Conservation (phyloP, 139 green algal species). For the Pedinophyceae sp. region DNA sequence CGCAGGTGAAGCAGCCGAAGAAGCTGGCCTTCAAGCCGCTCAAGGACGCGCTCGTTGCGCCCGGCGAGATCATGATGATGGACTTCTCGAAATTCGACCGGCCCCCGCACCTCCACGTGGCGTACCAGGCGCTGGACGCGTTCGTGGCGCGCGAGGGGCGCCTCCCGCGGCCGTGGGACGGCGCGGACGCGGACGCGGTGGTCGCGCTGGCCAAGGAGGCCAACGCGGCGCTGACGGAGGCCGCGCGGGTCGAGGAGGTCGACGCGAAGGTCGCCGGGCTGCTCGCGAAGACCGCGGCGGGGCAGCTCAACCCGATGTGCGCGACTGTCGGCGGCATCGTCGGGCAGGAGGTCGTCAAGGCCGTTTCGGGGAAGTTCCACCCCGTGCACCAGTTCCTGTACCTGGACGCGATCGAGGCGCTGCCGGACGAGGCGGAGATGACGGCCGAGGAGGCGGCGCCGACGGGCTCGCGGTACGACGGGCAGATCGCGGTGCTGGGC, state of each 20-base stretch:
- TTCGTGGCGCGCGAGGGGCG: constrained; percentile 36
- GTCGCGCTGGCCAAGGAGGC: constrained; percentile 31
- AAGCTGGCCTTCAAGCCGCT: constrained; percentile 65
- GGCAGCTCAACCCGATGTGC: constrained; percentile 76
- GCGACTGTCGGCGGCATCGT: constrained; percentile 93
- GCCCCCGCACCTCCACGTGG: constrained; percentile 72
- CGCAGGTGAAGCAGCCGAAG: constrained; percentile 81
- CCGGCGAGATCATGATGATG: constrained; percentile 87
- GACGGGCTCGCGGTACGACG: constrained; percentile 55
- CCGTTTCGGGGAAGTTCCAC: constrained; percentile 88
- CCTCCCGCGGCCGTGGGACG: constrained; percentile 37
- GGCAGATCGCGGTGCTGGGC: constrained; percentile 78
- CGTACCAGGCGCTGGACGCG: constrained; percentile 78
- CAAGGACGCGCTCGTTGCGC: constrained; percentile 39
- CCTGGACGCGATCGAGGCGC: constrained; percentile 69
- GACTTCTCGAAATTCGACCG: constrained; percentile 96
- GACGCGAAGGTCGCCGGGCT: constrained; percentile 15
- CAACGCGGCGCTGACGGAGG: constrained; percentile 37
- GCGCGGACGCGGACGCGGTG: constrained; percentile 50
- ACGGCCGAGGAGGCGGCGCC: constrained; percentile 39
- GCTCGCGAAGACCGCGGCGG: constrained; percentile 10
- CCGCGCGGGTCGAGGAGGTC: constrained; percentile 30
- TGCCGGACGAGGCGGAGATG: constrained; percentile 29
- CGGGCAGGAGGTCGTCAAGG: constrained; percentile 95
- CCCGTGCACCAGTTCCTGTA: constrained; percentile 78